phyloP scores from a whole-genome alignment of 129 eudicot genomes.

The Pittosporum tobira region DNA sequence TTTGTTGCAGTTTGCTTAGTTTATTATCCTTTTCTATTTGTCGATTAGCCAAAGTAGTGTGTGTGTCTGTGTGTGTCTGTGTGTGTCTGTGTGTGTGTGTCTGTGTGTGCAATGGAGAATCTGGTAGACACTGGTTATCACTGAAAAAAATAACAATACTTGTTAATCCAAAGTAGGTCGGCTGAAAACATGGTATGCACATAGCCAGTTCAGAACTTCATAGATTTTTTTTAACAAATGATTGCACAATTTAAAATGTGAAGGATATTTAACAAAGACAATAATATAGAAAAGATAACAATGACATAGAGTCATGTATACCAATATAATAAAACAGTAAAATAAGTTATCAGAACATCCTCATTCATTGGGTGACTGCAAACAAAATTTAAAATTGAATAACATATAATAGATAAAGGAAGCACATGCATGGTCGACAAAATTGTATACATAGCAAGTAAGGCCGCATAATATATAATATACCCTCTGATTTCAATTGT shows the following conservation, averaged over 20 bases:
- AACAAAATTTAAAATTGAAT: neutral
- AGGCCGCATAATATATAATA: too few species aligned
- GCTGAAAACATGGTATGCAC: too few species aligned
- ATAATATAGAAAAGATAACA: slow-evolving; percentile 1
- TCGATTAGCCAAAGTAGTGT: neutral
- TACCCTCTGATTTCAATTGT: too few species aligned
- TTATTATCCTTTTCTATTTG: neutral
- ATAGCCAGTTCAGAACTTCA: too few species aligned
- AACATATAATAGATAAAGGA: neutral
- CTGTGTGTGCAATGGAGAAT: too few species aligned
- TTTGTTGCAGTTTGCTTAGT: neutral
- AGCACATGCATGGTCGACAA: neutral
- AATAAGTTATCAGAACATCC: slow-evolving; percentile 67
- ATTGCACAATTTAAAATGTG: neutral
- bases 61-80: too few species aligned
- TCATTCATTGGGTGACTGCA: slow-evolving; percentile 91
- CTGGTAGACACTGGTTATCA: too few species aligned
- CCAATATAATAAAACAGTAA: neutral
- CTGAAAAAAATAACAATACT: too few species aligned
- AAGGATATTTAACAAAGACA: neutral
- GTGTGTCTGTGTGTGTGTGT: too few species aligned
- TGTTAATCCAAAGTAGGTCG: too few species aligned
- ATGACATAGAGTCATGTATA: neutral
- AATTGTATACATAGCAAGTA: too few species aligned
- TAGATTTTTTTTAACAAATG: too few species aligned